phyloP scores from a whole-genome alignment of 2,329 filamentous ascomycete genomes.

The Fusarium sp. region DNA sequence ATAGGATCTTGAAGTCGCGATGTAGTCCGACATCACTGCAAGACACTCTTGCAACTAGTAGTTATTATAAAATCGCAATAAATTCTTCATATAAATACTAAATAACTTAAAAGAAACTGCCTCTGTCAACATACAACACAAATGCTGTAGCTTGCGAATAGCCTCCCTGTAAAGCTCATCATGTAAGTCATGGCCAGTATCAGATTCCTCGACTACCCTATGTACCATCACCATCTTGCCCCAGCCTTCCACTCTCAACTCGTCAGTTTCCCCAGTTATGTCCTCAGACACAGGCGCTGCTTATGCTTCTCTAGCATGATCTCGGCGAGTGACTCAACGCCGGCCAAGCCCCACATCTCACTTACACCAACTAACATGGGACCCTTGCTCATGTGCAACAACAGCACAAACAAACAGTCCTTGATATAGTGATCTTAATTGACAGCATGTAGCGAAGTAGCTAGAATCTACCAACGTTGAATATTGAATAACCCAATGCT shows the following conservation, averaged over 20 bases:
- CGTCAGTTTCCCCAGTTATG: accelerated
- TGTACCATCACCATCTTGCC: not conserved
- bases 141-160: accelerated
- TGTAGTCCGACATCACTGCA: too few species aligned
- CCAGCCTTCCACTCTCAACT: not conserved
- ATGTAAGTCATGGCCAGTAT: not conserved
- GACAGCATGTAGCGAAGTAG: conserved; percentile 6
- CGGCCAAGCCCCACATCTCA: not conserved
- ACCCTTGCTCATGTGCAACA: not conserved
- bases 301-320: not conserved
- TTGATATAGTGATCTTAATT: conserved; percentile 1
- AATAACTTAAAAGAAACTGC: too few species aligned
- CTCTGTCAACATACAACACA: not conserved
- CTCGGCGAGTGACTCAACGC: conserved; percentile 23
- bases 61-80: too few species aligned
- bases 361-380: not conserved
- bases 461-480: not conserved
- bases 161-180: not conserved
- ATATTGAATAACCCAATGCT: not conserved
- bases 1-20: not conserved
- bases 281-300: not conserved
- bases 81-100: too few species aligned
- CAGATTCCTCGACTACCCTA: not conserved
- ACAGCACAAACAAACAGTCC: not conserved
- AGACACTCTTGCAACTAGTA: not conserved